Base-by-base conservation (phyloP, 2,329 filamentous ascomycete species). In the Alternaria gaisen region DNA sequence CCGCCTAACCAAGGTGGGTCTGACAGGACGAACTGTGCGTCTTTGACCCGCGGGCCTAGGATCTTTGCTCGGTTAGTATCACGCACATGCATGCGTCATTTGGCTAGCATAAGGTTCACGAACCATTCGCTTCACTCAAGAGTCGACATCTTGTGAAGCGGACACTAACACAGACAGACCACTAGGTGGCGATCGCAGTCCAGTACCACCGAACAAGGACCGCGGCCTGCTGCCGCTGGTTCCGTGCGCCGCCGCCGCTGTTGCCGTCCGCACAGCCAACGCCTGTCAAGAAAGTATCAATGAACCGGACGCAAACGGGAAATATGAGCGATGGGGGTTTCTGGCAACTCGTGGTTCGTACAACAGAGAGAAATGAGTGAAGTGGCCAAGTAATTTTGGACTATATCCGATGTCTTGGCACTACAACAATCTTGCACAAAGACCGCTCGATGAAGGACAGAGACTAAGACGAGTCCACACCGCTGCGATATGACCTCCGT, bases 181-280 rank as follows among this genome's bases (percentile, higher is more conserved):
- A 12, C 44, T 59, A 51, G 30, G n/a, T 34, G 52, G 60, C 53
- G 56, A 59, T 59, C 51, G 44, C 53, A 56, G 30, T 3, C 38
- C 32, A 40, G 32, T 48, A 42, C 38, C 48, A n/a, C 32, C 64
- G 58, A 56, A 55, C 57, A 63, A 65, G 64, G 65, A 58, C 65
- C 58, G 53, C 47, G 53, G 53, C 41, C 22, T 59, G 57, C 28
- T 53, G 57, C 64, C 57, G 59, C 58, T 60, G 51, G 52, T 61
- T 59, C 62, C 65, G 62, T 60, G 60, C 51, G 56, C 65, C 58
- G 63, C 47, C 41, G 56, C 57, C 51, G 61, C 56, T 30, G 56
- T 38, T 47, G 53, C 46, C 53, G 57, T 40, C 53, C 46, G 58
- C 53, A 52, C 41, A 41, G 30, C 12, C 16, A 46, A 55, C 46